Evolutionary conservation across 108 stramenopile species (phyloP).

Genomic region (Cyclotella baltica): DNA sequence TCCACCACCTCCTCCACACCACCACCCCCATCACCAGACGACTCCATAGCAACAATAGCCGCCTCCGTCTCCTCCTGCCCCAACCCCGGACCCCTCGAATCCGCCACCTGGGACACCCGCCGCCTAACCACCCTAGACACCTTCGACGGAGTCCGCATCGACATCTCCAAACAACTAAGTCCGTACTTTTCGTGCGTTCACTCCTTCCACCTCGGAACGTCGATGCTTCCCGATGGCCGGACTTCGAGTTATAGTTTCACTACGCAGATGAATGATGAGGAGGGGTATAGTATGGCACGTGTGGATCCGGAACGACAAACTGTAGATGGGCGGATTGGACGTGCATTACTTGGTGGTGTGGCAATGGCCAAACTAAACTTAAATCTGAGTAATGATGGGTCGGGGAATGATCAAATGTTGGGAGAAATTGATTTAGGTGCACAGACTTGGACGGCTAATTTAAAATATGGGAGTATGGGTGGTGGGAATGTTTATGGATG

Average conservation of each 20-base stretch:
- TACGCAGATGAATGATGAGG: constrained; percentile 84
- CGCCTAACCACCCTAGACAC: constrained; percentile 79
- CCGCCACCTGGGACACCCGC: constrained; percentile 70
- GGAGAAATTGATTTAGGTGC: constrained; percentile 82
- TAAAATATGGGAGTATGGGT: constrained; percentile 89
- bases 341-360: constrained; percentile 71
- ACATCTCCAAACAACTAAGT: constrained; percentile 86
- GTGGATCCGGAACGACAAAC: constrained; percentile 67
- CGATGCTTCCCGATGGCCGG: constrained; percentile 79
- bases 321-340: constrained; percentile 84
- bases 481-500: constrained; percentile 79
- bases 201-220: constrained; percentile 80
- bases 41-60: constrained; percentile 56
- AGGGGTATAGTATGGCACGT: constrained; percentile 67
- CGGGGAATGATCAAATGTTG: constrained; percentile 71
- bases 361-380: constrained; percentile 80
- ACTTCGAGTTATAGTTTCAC: constrained; percentile 77
- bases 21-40: constrained; percentile 46
- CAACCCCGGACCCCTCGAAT: constrained; percentile 86
- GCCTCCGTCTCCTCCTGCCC: constrained; percentile 58
- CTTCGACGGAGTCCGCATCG: constrained; percentile 80
- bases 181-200: constrained; percentile 87
- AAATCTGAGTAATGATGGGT: constrained; percentile 62
- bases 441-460: constrained; percentile 81
- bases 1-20: constrained; percentile 13